A percentile compares a stretch with the other conserved stretches of the same genome.
phyloP scores from a whole-genome alignment of 2,329 filamentous ascomycete genomes.

The Leptographium lundbergii region DNA sequence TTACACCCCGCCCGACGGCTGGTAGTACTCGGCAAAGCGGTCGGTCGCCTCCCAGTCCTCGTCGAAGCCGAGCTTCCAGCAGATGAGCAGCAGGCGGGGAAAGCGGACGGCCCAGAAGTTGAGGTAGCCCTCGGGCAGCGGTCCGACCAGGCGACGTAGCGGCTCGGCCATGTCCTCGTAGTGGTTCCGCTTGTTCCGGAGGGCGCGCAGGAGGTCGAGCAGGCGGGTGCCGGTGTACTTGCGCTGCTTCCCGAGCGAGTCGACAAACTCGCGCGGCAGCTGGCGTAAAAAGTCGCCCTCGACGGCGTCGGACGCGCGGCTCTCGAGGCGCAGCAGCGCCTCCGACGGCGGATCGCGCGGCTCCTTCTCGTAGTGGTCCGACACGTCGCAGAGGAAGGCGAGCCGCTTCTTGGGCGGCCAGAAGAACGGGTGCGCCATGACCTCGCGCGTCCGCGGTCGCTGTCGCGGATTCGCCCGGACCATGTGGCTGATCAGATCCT shows the following conservation, averaged over 20 bases:
- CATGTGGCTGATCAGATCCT: slow-evolving; percentile 80
- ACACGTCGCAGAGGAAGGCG: slow-evolving; percentile 88
- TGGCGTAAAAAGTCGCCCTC: slow-evolving; percentile 65
- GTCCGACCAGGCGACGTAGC: slow-evolving; percentile 57
- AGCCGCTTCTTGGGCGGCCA: slow-evolving; percentile 84
- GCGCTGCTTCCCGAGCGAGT: slow-evolving; percentile 82
- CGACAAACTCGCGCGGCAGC: slow-evolving; percentile 71
- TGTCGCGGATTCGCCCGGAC: slow-evolving; percentile 38
- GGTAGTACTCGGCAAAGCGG: slow-evolving; percentile 62
- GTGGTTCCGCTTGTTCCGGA: slow-evolving; percentile 94
- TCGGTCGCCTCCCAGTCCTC: slow-evolving; percentile 50
- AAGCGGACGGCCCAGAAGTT: slow-evolving; percentile 74
- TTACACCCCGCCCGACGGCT: slow-evolving; percentile 23
- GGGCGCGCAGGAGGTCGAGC: slow-evolving; percentile 73
- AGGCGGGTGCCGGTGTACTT: slow-evolving; percentile 82
- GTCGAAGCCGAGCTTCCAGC: slow-evolving; percentile 61
- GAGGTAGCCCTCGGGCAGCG: slow-evolving; percentile 68
- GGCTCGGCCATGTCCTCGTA: slow-evolving; percentile 89
- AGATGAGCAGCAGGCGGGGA: slow-evolving; percentile 63
- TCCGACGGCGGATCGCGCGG: slow-evolving; percentile 67
- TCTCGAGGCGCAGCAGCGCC: slow-evolving; percentile 48
- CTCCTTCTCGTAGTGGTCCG: slow-evolving; percentile 92
- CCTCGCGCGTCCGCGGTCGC: slow-evolving; percentile 60
- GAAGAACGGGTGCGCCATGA: slow-evolving; percentile 93
- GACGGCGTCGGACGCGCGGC: slow-evolving; percentile 37